Evolutionary conservation across 2,329 filamentous ascomycete genomes (phyloP), one percentile per base, ranked within the genome.

Genomic region (Dactylella cylindrospora): DNA sequence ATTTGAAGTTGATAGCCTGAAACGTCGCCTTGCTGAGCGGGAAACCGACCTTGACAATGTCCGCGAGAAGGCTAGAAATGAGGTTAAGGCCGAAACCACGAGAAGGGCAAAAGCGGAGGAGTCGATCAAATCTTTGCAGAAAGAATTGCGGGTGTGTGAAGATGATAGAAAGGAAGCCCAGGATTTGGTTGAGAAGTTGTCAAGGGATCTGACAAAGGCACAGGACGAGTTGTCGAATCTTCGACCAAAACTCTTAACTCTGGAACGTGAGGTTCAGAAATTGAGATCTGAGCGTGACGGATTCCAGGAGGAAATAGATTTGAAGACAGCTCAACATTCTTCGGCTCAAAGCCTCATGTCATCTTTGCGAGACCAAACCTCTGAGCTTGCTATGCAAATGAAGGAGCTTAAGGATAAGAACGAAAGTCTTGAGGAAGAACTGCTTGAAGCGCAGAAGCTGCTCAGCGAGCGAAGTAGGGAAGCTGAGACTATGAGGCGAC

Each of bases 361-460:
- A 68, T 95, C 88, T 71, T 93, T 97, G 88, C 87, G 90, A 62
- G 90, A 96, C 68, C 90, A 97, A 75, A 86, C 85, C 0, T 81
- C 86, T 1, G 93, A 98, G 75, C 80, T 97, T 70, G 84, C 84
- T 3, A 86, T 88, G 66, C 93, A 96, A 74, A 85, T 96, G 73
- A 95, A 93, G 73, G 93, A 98, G 73, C 83, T 87, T 0, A 84
- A 86, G 64, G 82, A 85, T 43, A 84, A 89, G 66, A 86, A 84
- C 31, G 90, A 96, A 70, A 87, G 84, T 55, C 76, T 97, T 0
- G 91, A 96, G 70, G 93, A 98, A 73, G 93, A 98, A 72, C 78
- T 97, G 1, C 82, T 83, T 1, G 93, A 98, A 73, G 85, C 90
- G 2, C 90, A 95, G 71, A 82, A 88, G 55, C 80, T 96, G 62